Conservation (phyloP, 495 filamentous ascomycete genomes). For the Penicillium malachiteum region DNA sequence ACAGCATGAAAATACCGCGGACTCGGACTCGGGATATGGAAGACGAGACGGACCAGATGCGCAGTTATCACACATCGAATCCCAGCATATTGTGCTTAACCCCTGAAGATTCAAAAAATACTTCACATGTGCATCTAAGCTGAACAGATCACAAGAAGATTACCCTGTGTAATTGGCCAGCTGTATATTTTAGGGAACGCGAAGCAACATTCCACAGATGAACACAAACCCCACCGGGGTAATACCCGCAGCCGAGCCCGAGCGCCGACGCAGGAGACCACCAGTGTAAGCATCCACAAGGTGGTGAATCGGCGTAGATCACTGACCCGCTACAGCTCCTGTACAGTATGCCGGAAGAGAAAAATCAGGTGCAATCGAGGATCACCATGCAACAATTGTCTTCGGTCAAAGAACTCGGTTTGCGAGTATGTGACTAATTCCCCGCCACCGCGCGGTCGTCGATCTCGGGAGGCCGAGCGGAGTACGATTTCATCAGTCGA, state of each 20-base stretch:
- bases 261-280: constrained; percentile 47
- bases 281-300: constrained; percentile 36
- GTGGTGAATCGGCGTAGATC: background rate
- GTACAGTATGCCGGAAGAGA: constrained; percentile 44
- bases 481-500: background rate
- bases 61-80: constrained; percentile 17
- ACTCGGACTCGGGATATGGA: constrained; percentile 24
- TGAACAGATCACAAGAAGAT: background rate
- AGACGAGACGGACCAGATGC: constrained; percentile 22
- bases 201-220: background rate
- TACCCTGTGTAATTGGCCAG: background rate
- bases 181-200: no score
- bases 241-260: constrained; percentile 30
- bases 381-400: constrained; percentile 51
- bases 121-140: no score
- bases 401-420: constrained; percentile 37
- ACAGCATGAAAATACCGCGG: background rate
- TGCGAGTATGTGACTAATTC: constrained; percentile 41
- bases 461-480: background rate
- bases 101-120: no score
- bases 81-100: no score
- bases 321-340: constrained; percentile 33
- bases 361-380: constrained; percentile 54
- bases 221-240: no score
- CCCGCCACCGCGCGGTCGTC: constrained; percentile 13